phyloP scores from a whole-genome alignment of 192 early-diverging fungal genomes.

The Phlyctochytrium arcticum region DNA sequence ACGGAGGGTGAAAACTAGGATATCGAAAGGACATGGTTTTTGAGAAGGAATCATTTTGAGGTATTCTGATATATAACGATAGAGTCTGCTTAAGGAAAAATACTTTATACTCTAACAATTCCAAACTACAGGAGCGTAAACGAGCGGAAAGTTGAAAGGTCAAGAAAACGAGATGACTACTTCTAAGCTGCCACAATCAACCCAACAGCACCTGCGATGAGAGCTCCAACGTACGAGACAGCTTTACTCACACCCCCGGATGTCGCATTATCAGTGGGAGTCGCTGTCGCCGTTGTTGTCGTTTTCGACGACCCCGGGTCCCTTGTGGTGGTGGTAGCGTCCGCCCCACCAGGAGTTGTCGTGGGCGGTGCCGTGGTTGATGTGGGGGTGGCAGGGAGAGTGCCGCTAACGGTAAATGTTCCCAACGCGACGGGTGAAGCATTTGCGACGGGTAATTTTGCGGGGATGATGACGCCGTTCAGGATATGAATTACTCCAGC shows the following conservation, averaged over 20 bases:
- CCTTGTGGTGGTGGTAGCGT: background rate
- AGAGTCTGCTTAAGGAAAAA: too few species aligned
- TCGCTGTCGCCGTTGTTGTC: background rate
- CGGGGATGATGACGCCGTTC: slow-evolving; percentile 22
- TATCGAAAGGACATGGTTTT: too few species aligned
- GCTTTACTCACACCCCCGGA: background rate
- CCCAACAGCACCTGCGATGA: slow-evolving; percentile 1
- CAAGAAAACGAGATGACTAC: too few species aligned
- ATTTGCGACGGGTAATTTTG: background rate
- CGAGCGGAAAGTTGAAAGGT: too few species aligned
- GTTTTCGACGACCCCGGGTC: background rate
- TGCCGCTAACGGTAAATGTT: background rate
- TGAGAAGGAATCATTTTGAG: too few species aligned
- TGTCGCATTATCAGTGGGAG: background rate
- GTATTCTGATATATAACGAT: too few species aligned
- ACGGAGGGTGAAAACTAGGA: too few species aligned
- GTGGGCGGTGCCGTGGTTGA: background rate
- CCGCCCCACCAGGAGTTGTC: too few species aligned
- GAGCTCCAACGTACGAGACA: background rate
- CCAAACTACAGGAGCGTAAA: too few species aligned
- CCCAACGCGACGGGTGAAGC: background rate
- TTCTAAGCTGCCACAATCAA: background rate
- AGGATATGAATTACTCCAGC: slow-evolving; percentile 25
- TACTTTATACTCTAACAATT: too few species aligned
- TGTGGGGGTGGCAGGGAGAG: background rate